Base-by-base conservation (phyloP, 441 rosid species). In the Euphorbia corollata region DNA sequence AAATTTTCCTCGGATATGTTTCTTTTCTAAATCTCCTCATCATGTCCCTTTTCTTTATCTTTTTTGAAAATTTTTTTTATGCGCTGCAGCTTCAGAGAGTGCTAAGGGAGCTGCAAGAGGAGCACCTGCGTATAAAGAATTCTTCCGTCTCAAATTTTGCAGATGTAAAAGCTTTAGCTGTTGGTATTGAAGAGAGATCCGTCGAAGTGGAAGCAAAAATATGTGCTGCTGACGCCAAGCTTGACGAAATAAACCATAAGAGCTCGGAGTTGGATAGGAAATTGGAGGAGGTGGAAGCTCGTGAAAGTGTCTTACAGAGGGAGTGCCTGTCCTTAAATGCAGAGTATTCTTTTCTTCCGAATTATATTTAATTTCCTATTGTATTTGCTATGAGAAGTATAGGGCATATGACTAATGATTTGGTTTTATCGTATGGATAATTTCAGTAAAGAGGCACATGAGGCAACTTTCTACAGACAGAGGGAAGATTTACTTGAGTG, bases 361-460 rank as follows among this genome's bases (percentile, higher is more conserved):
- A 13, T 3, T 23, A 38, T 69, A 48, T 73, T 71, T 61, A 65
- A 36, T 64, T 24, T 51, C 53, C 75, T 11, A 34, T 41, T 54
- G 6, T 19, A 36, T 55, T 71, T 67, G 34, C 61, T 20, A 34
- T 27, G 4, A 27, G 32, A 27, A 27, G 8, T 63, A 24, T 55
- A 60, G 22, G 61, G 50, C 34, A 22, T 50, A 19, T 30, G 30
- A 54, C 39, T 74, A 47, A 66, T 45, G 54, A 41, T 36, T 32
- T 53, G 12, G 13, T 47, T 57, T 10, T 55, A 24, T 69, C 63
- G 74, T 50, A 15, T 70, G 65, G 72, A 58, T 77, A 73, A 62
- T 74, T 36, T 59, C 74, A 93, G 99, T 70, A 85, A 80, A 80
- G 99, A 93, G 74, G 95, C 91, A 66, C 87, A 86, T 23, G 80